A percentile compares a stretch with the other conserved stretches of the same genome.
These are phyloP conservation scores for Neurospora hispaniola DNA, from an alignment of 495 filamentous ascomycete species.

Conservation along the genomic window DNA sequence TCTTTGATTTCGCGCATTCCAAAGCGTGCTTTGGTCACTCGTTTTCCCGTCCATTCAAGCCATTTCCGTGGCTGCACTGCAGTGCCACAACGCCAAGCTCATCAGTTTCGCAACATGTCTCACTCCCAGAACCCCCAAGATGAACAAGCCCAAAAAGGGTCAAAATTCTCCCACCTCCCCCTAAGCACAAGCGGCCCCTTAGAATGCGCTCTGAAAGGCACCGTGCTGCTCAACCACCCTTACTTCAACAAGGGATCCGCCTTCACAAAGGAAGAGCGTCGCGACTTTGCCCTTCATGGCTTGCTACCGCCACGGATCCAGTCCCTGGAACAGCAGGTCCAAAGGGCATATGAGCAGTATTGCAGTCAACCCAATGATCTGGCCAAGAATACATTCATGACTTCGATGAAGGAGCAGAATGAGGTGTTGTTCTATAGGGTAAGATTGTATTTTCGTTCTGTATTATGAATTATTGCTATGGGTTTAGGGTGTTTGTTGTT, in stretches of 20 bases:
- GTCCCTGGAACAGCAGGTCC: constrained; percentile 68
- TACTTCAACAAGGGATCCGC: constrained; percentile 81
- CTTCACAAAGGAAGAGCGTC: constrained; percentile 58
- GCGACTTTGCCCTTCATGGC: constrained; percentile 58
- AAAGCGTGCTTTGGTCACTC: background rate
- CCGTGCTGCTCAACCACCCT: constrained; percentile 52
- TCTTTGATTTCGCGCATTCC: background rate
- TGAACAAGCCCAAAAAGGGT: constrained; percentile 14
- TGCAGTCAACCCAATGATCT: constrained; percentile 45
- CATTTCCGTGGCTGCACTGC: background rate
- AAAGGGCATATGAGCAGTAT: constrained; percentile 76
- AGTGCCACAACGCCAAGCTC: background rate
- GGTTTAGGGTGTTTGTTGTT: background rate
- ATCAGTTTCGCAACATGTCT: background rate
- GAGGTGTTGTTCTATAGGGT: constrained; percentile 66
- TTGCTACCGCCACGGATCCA: constrained; percentile 63
- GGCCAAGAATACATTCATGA: constrained; percentile 78
- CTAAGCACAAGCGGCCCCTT: constrained; percentile 53
- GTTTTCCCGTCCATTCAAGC: background rate
- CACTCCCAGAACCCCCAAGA: background rate
- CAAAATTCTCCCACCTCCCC: constrained; percentile 49
- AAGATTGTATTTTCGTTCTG: background rate
- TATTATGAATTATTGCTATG: background rate
- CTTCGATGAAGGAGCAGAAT: constrained; percentile 79
- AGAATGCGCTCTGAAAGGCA: constrained; percentile 49